A percentile compares a stretch with the other conserved stretches of the same genome.
phyloP scores from a whole-genome alignment of 1,139 yeast species.

The Saccharomyces hybrid region DNA sequence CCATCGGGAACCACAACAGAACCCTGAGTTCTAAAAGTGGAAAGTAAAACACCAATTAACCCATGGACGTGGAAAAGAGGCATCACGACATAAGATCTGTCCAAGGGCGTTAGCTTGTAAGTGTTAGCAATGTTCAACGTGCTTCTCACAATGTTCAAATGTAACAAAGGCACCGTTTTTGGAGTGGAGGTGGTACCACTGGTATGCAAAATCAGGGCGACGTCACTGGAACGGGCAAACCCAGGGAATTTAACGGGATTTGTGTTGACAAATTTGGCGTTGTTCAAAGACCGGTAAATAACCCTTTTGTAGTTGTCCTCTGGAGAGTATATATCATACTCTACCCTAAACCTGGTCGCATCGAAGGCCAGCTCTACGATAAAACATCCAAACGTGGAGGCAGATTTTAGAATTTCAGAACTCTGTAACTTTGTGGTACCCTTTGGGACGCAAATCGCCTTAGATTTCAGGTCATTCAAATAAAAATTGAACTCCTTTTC shows the following conservation, averaged over 20 bases:
- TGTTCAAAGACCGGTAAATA: conserved; percentile 28
- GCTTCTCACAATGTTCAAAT: conserved; percentile 50
- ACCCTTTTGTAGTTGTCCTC: conserved; percentile 20
- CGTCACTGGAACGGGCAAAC: conserved; percentile 39
- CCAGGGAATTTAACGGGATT: conserved; percentile 34
- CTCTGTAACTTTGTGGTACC: conserved; percentile 33
- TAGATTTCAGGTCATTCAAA: conserved; percentile 48
- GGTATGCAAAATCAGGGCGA: conserved; percentile 58
- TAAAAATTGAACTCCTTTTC: conserved; percentile 54
- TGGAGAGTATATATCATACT: conserved; percentile 35
- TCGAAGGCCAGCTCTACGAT: conserved; percentile 47
- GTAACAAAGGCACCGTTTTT: conserved; percentile 62
- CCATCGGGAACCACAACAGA: conserved; percentile 47
- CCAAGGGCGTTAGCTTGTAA: conserved; percentile 41
- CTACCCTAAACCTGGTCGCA: conserved; percentile 33
- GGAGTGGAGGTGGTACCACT: conserved; percentile 69
- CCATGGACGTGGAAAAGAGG: conserved; percentile 72
- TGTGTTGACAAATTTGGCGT: conserved; percentile 29
- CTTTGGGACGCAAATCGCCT: conserved; percentile 47
- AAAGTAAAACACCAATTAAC: conserved; percentile 50
- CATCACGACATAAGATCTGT: conserved; percentile 57
- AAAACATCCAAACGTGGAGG: conserved; percentile 38
- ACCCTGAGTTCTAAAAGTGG: conserved; percentile 55
- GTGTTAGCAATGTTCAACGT: conserved; percentile 49
- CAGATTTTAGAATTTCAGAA: conserved; percentile 43